Percentiles rank a stretch among this genome's conserved stretches.
Conservation (phyloP, 768 basidiomycete species). For the Hericium rajendrae region DNA sequence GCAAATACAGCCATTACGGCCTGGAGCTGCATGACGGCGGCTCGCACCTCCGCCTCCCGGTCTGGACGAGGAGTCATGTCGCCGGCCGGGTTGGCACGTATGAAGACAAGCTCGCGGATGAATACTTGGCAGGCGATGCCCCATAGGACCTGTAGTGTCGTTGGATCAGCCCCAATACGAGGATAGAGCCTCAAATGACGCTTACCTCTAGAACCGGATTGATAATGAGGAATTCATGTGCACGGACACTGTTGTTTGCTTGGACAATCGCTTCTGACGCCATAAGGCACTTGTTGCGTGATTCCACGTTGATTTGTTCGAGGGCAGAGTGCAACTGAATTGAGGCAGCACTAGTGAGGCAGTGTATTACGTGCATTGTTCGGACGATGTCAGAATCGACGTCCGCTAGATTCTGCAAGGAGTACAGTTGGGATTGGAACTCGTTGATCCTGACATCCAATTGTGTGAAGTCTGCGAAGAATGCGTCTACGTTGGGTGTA, state of each 20-base stretch:
- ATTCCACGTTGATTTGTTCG: slow-evolving; percentile 5
- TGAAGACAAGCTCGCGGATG: slow-evolving; percentile 9
- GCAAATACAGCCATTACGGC: slow-evolving; percentile 5
- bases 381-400: slow-evolving; percentile 9
- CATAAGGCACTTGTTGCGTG: slow-evolving; percentile 11
- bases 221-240: not conserved
- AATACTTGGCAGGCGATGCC: not conserved
- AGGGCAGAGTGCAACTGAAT: slow-evolving; percentile 22
- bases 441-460: slow-evolving; percentile 22
- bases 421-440: slow-evolving; percentile 16
- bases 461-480: slow-evolving; percentile 16
- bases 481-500: slow-evolving; percentile 10
- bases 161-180: not conserved
- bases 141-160: slow-evolving; percentile 5
- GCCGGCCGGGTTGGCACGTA: slow-evolving; percentile 5
- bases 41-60: slow-evolving; percentile 5
- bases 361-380: not conserved
- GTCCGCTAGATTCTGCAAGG: slow-evolving; percentile 10
- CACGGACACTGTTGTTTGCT: slow-evolving; percentile 1
- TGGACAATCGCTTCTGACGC: slow-evolving; percentile 8
- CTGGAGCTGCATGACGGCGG: slow-evolving; percentile 10
- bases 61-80: not conserved
- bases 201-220: slow-evolving; percentile 5
- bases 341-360: slow-evolving; percentile 15
- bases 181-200: not conserved